These are phyloP conservation scores for Aphanomyces invadans DNA, from an alignment of 352 stramenopile genomes.

Conservation along the genomic window DNA sequence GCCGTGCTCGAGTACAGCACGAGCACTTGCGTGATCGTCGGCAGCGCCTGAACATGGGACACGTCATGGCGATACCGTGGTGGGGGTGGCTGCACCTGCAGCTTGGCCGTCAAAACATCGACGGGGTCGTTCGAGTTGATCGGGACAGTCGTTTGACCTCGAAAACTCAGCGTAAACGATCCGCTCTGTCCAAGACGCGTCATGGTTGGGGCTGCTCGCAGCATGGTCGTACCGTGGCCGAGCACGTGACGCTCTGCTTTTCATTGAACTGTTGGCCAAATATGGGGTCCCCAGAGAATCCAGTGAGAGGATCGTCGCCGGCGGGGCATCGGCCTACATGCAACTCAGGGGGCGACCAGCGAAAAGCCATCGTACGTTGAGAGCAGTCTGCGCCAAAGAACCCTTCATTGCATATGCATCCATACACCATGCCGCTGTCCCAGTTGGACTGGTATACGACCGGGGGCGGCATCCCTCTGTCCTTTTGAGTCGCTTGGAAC, in stretches of 20 bases:
- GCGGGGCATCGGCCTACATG: conserved; percentile 39
- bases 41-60: conserved; percentile 32
- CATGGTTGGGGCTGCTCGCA: not conserved
- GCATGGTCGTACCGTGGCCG: conserved; percentile 39
- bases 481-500: conserved; percentile 50
- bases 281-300: conserved; percentile 42
- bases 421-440: conserved; percentile 85
- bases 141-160: conserved; percentile 50
- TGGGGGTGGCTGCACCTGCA: conserved; percentile 48
- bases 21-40: conserved; percentile 48
- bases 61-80: too few relatives aligned
- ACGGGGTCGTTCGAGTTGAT: conserved; percentile 55
- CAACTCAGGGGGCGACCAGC: not conserved
- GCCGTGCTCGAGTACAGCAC: conserved; percentile 48
- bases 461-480: conserved; percentile 39
- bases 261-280: conserved; percentile 79
- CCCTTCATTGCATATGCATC: conserved; percentile 80
- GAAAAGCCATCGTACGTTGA: conserved; percentile 33
- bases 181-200: conserved; percentile 34
- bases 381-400: conserved; percentile 84
- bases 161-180: conserved; percentile 61
- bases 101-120: conserved; percentile 51
- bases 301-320: conserved; percentile 69
- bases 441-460: conserved; percentile 55
- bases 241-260: conserved; percentile 62